These are phyloP conservation scores for Xylaria sp. DNA, from an alignment of 495 filamentous ascomycete species.

Conservation along the genomic window DNA sequence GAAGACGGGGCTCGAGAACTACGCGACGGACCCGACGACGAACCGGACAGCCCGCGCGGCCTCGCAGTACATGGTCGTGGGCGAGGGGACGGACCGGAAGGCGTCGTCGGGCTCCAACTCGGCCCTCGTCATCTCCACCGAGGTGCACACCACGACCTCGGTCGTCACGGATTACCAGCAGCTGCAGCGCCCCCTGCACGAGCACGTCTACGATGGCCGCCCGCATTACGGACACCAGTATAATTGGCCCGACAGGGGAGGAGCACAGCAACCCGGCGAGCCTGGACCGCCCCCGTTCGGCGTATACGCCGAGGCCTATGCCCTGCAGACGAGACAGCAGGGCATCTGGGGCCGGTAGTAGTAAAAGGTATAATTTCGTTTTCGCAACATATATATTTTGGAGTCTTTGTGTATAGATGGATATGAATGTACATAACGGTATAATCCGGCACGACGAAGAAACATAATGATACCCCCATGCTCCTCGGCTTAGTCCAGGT, in stretches of 20 bases:
- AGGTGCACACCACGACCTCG: conserved; percentile 13
- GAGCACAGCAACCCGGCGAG: background rate
- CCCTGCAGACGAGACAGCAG: conserved; percentile 7
- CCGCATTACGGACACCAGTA: background rate
- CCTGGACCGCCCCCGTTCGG: background rate
- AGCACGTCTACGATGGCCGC: background rate
- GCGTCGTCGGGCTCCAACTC: background rate
- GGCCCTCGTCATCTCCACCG: conserved; percentile 17
- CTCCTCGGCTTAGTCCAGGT: background rate
- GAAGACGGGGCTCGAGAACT: background rate
- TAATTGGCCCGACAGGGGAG: background rate
- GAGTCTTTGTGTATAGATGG: conserved; percentile 2
- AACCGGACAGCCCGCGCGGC: background rate
- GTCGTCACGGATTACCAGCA: background rate
- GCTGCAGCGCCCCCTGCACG: background rate
- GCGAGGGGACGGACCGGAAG: conserved; percentile 7
- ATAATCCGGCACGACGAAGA: background rate
- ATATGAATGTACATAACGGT: conserved; percentile 4
- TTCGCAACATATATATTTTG: conserved; percentile 2
- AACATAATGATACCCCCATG: conserved; percentile 14
- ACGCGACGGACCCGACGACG: conserved; percentile 8
- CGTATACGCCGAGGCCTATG: conserved; percentile 20
- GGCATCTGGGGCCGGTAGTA: conserved; percentile 11
- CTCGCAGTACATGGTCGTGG: conserved; percentile 16
- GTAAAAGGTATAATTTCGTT: no score